phyloP scores from a whole-genome alignment of 257 asterid genomes.

The Coffea eugenioides region DNA sequence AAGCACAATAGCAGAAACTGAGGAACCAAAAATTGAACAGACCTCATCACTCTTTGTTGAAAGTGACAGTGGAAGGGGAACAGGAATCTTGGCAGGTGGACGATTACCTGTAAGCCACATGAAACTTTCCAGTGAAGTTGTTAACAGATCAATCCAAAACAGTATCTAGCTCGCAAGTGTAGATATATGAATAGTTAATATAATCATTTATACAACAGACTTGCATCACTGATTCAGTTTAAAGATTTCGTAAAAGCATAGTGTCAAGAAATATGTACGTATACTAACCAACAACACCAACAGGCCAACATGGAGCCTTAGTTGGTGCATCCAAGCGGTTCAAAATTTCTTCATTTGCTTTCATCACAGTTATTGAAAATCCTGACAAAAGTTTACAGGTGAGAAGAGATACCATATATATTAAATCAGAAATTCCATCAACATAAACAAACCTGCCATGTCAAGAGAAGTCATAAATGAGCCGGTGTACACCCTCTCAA shows the following conservation, averaged over 20 bases:
- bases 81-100: conserved; percentile 93
- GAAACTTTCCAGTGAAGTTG: conserved; percentile 17
- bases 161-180: neutral
- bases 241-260: neutral
- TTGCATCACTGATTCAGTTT: neutral
- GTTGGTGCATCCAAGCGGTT: conserved; percentile 88
- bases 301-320: conserved; percentile 97
- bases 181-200: neutral
- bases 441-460: conserved; percentile 72
- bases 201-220: neutral
- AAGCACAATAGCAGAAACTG: neutral
- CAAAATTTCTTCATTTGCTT: conserved; percentile 65
- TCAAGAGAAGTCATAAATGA: conserved; percentile 98
- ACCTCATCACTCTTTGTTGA: conserved; percentile 74
- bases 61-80: conserved; percentile 78
- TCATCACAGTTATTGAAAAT: conserved; percentile 90
- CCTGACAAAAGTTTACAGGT: conserved; percentile 45
- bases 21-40: conserved; percentile 10
- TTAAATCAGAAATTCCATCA: neutral
- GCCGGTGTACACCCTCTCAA: conserved; percentile 95
- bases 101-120: conserved; percentile 56
- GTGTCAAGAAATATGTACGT: neutral
- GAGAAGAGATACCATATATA: conserved; percentile 10
- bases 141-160: neutral
- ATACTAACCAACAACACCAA: conserved; percentile 77